These are phyloP conservation scores for Mucor circinelloides DNA, from an alignment of 371 early-diverging fungal species.

Conservation along the genomic window DNA sequence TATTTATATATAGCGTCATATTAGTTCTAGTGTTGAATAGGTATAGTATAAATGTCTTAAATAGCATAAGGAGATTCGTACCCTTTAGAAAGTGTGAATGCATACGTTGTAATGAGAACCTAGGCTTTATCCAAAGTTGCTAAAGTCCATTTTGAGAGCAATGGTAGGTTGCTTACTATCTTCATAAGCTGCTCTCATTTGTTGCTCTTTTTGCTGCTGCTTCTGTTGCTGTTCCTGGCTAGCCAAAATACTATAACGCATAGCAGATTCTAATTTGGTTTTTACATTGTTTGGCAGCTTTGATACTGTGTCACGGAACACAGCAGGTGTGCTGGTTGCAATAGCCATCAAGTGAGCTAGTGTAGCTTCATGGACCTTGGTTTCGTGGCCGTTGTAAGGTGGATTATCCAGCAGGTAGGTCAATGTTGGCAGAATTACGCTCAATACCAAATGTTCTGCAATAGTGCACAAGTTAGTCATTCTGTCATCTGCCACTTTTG, in stretches of 20 bases:
- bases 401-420: conserved; percentile 41
- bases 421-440: conserved; percentile 43
- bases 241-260: conserved; percentile 47
- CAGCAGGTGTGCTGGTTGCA: conserved; percentile 37
- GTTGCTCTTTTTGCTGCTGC: conserved; percentile 32
- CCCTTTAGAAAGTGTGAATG: no score
- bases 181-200: conserved; percentile 25
- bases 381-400: conserved; percentile 25
- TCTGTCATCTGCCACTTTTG: neutral
- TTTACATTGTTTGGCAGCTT: conserved; percentile 32
- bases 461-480: neutral
- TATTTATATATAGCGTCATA: neutral
- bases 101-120: no score
- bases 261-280: conserved; percentile 44
- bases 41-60: neutral
- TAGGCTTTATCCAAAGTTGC: conserved; percentile 34
- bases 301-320: conserved; percentile 44
- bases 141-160: conserved; percentile 58
- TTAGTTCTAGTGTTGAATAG: no score
- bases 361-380: conserved; percentile 33
- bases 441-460: conserved; percentile 30
- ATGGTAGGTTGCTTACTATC: conserved; percentile 53
- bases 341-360: conserved; percentile 39
- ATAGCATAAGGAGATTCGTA: neutral
- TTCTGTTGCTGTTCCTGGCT: conserved; percentile 42